Base-by-base conservation (phyloP, 1,139 yeast genomes). In the Arxiozyma heterogenica region DNA sequence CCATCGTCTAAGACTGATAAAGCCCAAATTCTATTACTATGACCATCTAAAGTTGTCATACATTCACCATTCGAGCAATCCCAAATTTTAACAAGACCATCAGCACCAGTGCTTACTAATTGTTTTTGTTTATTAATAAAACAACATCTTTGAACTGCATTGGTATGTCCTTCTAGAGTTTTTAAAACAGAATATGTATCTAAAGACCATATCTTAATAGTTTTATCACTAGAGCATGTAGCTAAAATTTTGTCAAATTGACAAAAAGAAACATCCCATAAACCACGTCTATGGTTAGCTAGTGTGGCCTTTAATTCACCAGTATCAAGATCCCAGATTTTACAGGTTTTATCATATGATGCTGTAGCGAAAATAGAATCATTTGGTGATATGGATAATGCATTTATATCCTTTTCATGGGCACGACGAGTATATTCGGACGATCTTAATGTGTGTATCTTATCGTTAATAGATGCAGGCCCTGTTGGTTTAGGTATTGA, bases 1-100 rank as follows among this genome's bases (percentile, higher is more conserved):
- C 95, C 96, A 61, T 85, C 86, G 41, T 79, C 73, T 57, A 80
- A 75, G 1, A 79, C 75, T 52, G 83, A 83, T 55, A 93, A 71
- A 0, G 97, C 87, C 99, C 98, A 94, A 51, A 93, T 90, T 71
- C 96, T 82, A 70, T 91, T 95, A 58, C 84, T 89, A 68, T 93
- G 99, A 61, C 87, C 87, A 70, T 91, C 97, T 54, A 90, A 75
- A 0, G 98, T 91, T 58, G 84, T 81, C 38, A 84, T 71, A 64
- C 87, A 81, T 65, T 93, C 98, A 42, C 90, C 95, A 4, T 82
- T 72, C 53, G 81, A 75, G 53, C 77, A 70, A 63, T 89, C 95
- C 99, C 99, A 93, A 4, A 93, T 73, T 69, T 93, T 93, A 54
- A 93, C 79, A 54, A 93, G 78, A 0, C 98, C 98, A 71, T 93